Evolutionary conservation across 805 yeast genomes (phyloP).

Genomic region (Saturnispora serradocipensis): DNA sequence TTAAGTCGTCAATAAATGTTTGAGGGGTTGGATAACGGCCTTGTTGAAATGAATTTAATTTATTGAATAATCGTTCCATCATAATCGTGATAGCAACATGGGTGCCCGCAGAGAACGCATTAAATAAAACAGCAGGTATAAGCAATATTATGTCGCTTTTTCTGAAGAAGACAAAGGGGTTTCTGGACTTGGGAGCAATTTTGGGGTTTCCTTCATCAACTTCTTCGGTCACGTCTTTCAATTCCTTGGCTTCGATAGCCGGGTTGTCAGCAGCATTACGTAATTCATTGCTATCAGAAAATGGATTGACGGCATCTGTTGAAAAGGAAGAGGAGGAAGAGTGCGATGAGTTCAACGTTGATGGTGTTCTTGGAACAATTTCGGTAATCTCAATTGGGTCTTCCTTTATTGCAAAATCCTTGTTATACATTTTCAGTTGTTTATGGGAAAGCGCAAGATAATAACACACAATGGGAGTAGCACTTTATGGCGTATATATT

Average conservation of each 20-base stretch:
- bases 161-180: slow-evolving; percentile 21
- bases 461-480: not conserved
- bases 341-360: not conserved
- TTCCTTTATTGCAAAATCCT: not conserved
- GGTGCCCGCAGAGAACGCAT: slow-evolving; percentile 43
- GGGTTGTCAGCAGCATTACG: not conserved
- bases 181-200: slow-evolving; percentile 4
- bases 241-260: not conserved
- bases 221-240: not conserved
- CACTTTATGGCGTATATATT: not conserved
- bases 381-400: not conserved
- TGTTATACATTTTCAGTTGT: not conserved
- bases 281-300: not conserved
- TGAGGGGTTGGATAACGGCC: slow-evolving; percentile 25
- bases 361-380: not conserved
- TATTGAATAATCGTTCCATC: slow-evolving; percentile 54
- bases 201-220: not conserved
- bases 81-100: slow-evolving; percentile 56
- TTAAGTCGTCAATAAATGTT: slow-evolving; percentile 30
- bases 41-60: slow-evolving; percentile 27
- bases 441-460: no score
- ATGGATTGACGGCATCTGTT: not conserved
- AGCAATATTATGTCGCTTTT: slow-evolving; percentile 19
- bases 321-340: not conserved
- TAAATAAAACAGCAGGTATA: slow-evolving; percentile 17